Percentiles rank a stretch among this genome's conserved stretches.
Conservation (phyloP, 768 basidiomycete genomes). For the Tremella fuciformis region DNA sequence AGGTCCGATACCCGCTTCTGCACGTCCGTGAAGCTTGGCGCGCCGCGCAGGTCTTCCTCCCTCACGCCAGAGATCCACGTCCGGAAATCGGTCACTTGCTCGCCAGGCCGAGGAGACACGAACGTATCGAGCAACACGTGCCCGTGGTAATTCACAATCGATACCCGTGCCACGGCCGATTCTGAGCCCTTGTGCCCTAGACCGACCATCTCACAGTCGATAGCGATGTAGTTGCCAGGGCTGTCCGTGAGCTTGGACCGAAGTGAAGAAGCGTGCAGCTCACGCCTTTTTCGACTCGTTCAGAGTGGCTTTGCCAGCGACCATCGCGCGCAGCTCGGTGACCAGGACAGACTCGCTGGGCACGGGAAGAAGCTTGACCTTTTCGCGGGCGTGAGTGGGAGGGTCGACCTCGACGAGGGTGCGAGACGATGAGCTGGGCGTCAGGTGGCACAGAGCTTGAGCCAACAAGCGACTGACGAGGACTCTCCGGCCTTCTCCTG, state of each 20-base stretch:
- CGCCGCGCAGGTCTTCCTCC: conserved; percentile 68
- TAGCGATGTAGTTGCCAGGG: conserved; percentile 58
- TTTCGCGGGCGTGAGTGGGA: conserved; percentile 16
- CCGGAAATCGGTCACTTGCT: conserved; percentile 86
- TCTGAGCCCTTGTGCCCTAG: conserved; percentile 79
- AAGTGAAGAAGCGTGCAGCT: conserved; percentile 11
- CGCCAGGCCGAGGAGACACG: conserved; percentile 67
- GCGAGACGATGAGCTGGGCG: not conserved
- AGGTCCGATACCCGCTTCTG: conserved; percentile 74
- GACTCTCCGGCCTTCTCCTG: not conserved
- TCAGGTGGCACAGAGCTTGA: not conserved
- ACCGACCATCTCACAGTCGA: conserved; percentile 99
- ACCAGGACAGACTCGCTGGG: conserved; percentile 34
- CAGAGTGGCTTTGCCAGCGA: conserved; percentile 39
- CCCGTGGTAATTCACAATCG: conserved; percentile 84
- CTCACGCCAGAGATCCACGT: conserved; percentile 86
- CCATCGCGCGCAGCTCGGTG: conserved; percentile 47
- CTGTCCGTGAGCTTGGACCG: conserved; percentile 16
- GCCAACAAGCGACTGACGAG: not conserved
- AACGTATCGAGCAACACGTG: conserved; percentile 75
- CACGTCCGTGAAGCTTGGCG: conserved; percentile 72
- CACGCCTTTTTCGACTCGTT: conserved; percentile 48
- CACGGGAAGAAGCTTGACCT: conserved; percentile 28
- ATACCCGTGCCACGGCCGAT: conserved; percentile 82
- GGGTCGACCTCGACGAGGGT: conserved; percentile 4